A percentile compares a stretch with the other conserved stretches of the same genome.
Evolutionary conservation across 192 early-diverging fungal species (phyloP).

Genomic region (Diversispora epigaea): DNA sequence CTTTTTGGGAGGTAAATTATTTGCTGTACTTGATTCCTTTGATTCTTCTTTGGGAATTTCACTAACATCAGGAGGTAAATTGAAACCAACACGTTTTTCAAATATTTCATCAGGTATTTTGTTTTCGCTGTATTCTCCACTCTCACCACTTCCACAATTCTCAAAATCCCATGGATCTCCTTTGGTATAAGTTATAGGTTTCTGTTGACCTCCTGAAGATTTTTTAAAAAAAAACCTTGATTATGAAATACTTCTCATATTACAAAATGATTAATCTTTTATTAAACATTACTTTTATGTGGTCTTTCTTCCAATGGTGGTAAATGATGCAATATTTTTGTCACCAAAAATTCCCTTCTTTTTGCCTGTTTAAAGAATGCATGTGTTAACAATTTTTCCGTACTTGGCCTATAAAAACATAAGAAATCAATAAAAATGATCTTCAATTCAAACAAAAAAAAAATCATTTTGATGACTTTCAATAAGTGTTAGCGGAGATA

Average conservation of each 20-base stretch:
- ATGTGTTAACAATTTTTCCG: slow-evolving; percentile 76
- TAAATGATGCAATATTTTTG: slow-evolving; percentile 55
- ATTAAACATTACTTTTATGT: slow-evolving; percentile 50
- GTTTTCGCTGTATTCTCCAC: background rate
- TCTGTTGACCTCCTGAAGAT: slow-evolving; percentile 43
- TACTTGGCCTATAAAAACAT: slow-evolving; percentile 56
- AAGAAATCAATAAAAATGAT: background rate
- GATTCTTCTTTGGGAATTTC: background rate
- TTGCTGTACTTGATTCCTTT: background rate
- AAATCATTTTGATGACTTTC: background rate
- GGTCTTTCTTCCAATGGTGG: slow-evolving; percentile 70
- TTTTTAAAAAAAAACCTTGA: background rate
- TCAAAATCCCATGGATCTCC: slow-evolving; percentile 74
- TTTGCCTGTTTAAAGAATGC: slow-evolving; percentile 79
- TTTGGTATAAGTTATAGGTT: slow-evolving; percentile 43
- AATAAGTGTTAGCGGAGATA: slow-evolving; percentile 20
- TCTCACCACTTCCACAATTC: slow-evolving; percentile 37
- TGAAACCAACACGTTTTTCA: background rate
- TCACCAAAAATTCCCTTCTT: slow-evolving; percentile 62
- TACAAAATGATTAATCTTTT: background rate
- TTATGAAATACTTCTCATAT: background rate
- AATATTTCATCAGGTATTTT: too few species aligned
- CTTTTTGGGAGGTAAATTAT: slow-evolving; percentile 39
- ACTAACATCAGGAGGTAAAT: background rate
- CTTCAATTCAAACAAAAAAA: background rate